Evolutionary conservation across 768 basidiomycete species (phyloP), one percentile per base, ranked within the genome.

Genomic region (Suillus luteus): DNA sequence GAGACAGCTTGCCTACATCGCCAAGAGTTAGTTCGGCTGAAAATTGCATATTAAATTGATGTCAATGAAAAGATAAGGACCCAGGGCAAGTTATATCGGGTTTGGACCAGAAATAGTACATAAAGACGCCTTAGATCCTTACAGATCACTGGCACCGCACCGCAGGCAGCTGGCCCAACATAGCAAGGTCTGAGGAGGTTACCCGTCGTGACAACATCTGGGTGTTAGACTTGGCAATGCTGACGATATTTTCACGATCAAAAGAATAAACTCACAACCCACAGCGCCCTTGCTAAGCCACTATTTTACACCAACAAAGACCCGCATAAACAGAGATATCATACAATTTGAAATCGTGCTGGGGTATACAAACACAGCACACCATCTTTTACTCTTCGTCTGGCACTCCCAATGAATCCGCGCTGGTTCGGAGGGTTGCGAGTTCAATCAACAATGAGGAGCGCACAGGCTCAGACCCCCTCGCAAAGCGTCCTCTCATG

Each of bases 401-500:
- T 55, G 19, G 35, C 12, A 33, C 7, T 55, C 55, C 22, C 14
- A 8, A 55, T 15, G 54, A 55, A 12, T 35, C 52, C 31, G 8
- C 35, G 14, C 33, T 37, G 33, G 27, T 27, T 24, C 27, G 33
- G 44, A 38, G 22, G 3, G 33, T 63, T 7, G 14, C 15, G 19
- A 48, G 17, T n/a, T 61, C 52, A 12, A 22, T 44, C 14, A 52
- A 31, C 27, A 52, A 31, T 33, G 52, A 54, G 31, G 31, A 54
- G 19, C 12, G 52, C 52, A 54, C 31, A 54, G 52, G 31, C 31
- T 54, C 52, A 35, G 52, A n/a, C 5, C 17, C 52, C 11, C 52
- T 35, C 2, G 59, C 37, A 19, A 65, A 69, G 51, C 60, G 64
- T 4, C 46, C 46, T 48, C 72, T 71, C 66, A 71, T 72, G 55